Evolutionary conservation across 352 stramenopile species (phyloP), one percentile per base, ranked within the genome.

Genomic region (Pythium aquatile): DNA sequence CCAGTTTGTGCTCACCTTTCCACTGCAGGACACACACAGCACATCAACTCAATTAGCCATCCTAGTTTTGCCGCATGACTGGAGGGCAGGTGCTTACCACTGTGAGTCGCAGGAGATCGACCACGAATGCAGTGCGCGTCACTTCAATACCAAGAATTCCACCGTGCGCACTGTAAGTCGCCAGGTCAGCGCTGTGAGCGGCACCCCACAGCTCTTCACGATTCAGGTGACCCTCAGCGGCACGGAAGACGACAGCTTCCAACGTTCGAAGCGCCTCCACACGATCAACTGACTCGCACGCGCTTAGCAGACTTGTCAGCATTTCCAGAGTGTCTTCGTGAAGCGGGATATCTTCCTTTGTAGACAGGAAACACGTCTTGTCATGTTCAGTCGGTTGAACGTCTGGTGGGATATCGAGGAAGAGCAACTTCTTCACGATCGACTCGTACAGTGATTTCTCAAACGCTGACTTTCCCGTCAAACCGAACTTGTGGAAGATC

Each of bases 361-460:
- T 91, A 2, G 85, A 91, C 57, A 88, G 56, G 42, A 93, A 96
- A 44, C 83, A 94, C n/a, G 81, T 88, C 26, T 85, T 83, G 65
- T 96, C 87, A 28, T 96, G 87, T 39, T 96, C 87, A 0, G 87
- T 94, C 1, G 83, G 79, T 39, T 95, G 84, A n/a, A 93, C 79
- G 62, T 96, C 87, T 5, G 79, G 37, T 3, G 82, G 82, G 29
- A 93, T 91, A 54, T 96, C 87, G 4, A 96, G 65, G 58, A 96
- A 94, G 14, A 96, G 63, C 14, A 96, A 55, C 51, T 91, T 92
- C 46, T 90, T 90, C 16, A 96, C 85, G 20, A 92, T 88, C 5
- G 59, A 72, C 66, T 91, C 78, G 63, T 92, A 96, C 11, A 96
- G 66, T 52, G 83, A 81, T 35, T 90, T 91, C 55, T 92, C 87